Evolutionary conservation across 176 grass and related monocot species (phyloP), one percentile per base, ranked within the genome.

Genomic region (Panicum miliaceum): DNA sequence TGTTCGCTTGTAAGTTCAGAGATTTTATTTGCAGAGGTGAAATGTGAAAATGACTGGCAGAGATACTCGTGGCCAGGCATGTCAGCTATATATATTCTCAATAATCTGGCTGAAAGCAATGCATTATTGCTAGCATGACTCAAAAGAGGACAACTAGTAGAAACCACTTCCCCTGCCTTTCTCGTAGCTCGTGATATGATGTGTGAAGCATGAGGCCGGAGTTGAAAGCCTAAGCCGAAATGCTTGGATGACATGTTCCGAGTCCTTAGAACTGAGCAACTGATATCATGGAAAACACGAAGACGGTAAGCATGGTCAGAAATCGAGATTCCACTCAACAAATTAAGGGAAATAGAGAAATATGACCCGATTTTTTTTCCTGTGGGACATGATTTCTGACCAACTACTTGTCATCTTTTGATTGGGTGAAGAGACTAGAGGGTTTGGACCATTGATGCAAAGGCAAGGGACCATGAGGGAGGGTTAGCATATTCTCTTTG

Each of bases 171-270:
- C 22, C 45, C 3, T 20, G 29, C 29, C 29, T 32, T 48, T 16
- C 69, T 20, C 45, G 41, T 26, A 26, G 22, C 15, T 73, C 7
- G 26, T 73, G 45, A 73, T 73, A 73, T 19, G 71, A 20, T 50
- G 9, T 7, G 43, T 47, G 42, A 27, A 73, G 42, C n/a, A 45
- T 71, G 68, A 25, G 68, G 52, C 3, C 52, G 19, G 52, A 22
- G 52, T 71, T 23, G 42, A 71, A 6, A 71, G 46, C 71, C 71
- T 35, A 15, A 34, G 71, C 48, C 69, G 50, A 73, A 50, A 72
- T 16, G 27, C 43, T 27, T 71, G 68, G 68, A 71, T 8, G 40
- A 12, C 43, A 71, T 45, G 40, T 46, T 45, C 42, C 3, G 29
- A 32, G 2, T 32, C 9, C 11, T 1, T 13, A 47, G 26, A 32